A percentile compares a stretch with the other conserved stretches of the same genome.
Conservation (phyloP, 148 eudicot species). For the Fagopyrum esculentum region DNA sequence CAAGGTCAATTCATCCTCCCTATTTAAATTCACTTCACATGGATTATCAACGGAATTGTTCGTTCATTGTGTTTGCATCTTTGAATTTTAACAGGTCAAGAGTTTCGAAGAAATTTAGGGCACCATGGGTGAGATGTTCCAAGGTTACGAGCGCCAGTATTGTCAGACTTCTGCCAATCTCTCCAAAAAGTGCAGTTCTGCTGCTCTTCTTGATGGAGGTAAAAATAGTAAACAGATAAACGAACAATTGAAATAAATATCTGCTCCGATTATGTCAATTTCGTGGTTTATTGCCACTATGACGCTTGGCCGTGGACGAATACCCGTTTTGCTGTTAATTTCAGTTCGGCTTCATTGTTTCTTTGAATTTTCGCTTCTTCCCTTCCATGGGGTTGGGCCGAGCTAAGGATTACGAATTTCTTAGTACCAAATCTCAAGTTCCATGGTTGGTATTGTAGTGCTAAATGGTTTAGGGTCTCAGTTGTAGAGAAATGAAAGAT, state of each 20-base stretch:
- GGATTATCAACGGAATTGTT: not conserved
- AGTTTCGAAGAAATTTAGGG: conserved; percentile 3
- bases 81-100: conserved; percentile 9
- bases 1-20: not conserved
- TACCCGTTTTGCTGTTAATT: not conserved
- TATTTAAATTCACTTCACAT: not conserved
- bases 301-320: not conserved
- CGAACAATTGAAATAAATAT: not conserved
- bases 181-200: conserved; percentile 18
- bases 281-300: not conserved
- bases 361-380: not conserved
- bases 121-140: conserved; percentile 17
- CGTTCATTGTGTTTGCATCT: not conserved
- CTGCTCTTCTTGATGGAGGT: conserved; percentile 18
- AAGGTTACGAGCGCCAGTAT: conserved; percentile 19
- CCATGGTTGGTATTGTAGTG: not conserved
- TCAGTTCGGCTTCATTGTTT: not conserved
- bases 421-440: not conserved
- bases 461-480: not conserved
- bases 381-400: not conserved
- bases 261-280: not conserved
- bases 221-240: not conserved
- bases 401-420: not conserved
- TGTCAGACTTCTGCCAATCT: conserved; percentile 17
- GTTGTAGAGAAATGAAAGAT: not conserved